Base-by-base conservation (phyloP, 1,139 yeast species). In the Hanseniaspora uvarum region DNA sequence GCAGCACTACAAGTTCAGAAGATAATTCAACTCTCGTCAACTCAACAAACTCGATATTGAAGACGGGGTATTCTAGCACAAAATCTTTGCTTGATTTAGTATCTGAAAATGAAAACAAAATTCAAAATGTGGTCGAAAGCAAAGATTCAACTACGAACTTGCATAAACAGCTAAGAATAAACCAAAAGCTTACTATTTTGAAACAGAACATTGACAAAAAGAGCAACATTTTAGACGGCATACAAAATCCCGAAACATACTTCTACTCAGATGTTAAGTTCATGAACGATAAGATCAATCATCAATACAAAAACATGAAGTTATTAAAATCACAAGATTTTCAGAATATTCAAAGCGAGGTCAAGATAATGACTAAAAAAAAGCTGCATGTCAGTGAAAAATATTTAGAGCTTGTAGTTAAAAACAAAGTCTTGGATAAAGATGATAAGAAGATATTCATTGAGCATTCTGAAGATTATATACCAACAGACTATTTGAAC, bases 181-280 rank as follows among this genome's bases (percentile, higher is more conserved):
- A 43, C 26, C 53, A 50, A 21, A 50, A 50, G 16, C 38, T 50
- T 4, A 36, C 31, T 6, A 33, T 43, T 5, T 11, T 50, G 16
- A 50, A 50, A 24, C 46, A 30, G 2, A 50, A 50, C 23, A 11
- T 28, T 4, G 53, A 50, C 3, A 43, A 37, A 19, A 43, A 50
- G n/a, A 43, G 39, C n/a, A 10, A 6, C 5, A 18, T 49, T 34
- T 18, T 23, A 5, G 12, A 41, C 7, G 43, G 44, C 12, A 26
- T 33, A 11, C 23, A 11, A 30, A 30, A 43, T 18, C 24, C 37
- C 19, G 48, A 50, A 10, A 28, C 26, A 26, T 50, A 50, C 23
- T 50, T 50, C 16, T 50, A 50, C 23, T 50, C 53, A 23, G 53
- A 43, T 11, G 26, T 50, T 2, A 50, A 50, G n/a, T 43, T 50